These are phyloP conservation scores for Lachnellula cervina DNA, from an alignment of 2,329 filamentous ascomycete genomes.

Conservation along the genomic window DNA sequence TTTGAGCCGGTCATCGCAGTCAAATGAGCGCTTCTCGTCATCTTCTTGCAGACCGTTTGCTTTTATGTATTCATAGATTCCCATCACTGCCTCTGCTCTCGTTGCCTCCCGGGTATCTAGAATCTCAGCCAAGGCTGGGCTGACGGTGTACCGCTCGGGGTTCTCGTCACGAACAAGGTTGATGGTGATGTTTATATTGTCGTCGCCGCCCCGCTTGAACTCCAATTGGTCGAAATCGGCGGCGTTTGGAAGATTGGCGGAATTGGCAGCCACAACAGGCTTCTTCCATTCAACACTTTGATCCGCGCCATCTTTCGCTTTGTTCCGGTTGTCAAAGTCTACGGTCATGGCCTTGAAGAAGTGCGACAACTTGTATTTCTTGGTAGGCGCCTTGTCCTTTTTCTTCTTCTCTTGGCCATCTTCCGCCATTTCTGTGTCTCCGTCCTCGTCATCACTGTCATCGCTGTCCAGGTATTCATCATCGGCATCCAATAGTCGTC, in stretches of 20 bases:
- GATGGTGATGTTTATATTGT: conserved; percentile 87
- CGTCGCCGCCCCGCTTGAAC: conserved; percentile 87
- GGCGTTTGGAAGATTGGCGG: conserved; percentile 50
- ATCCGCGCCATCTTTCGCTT: conserved; percentile 49
- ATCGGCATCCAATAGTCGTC: conserved; percentile 70
- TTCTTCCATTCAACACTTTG: conserved; percentile 82
- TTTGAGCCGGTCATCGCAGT: conserved; percentile 78
- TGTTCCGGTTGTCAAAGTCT: conserved; percentile 59
- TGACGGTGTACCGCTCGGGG: conserved; percentile 79
- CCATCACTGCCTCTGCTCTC: conserved; percentile 81
- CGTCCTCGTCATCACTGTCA: conserved; percentile 43
- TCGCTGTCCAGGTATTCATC: conserved; percentile 48
- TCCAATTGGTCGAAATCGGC: conserved; percentile 86
- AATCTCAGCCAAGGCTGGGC: conserved; percentile 72
- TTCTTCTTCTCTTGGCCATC: conserved; percentile 44
- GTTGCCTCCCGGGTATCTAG: conserved; percentile 85
- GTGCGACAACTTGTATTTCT: conserved; percentile 61
- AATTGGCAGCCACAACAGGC: conserved; percentile 50
- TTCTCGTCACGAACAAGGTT: conserved; percentile 80
- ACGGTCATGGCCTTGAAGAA: conserved; percentile 80
- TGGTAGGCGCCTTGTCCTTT: conserved; percentile 35
- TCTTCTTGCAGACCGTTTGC: conserved; percentile 84
- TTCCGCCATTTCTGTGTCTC: conserved; percentile 47
- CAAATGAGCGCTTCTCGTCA: conserved; percentile 88
- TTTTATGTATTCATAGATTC: conserved; percentile 92